A percentile compares a stretch with the other conserved stretches of the same genome.
phyloP scores from a whole-genome alignment of 1,139 yeast species.

The Debaryomyces psychrophilus region DNA sequence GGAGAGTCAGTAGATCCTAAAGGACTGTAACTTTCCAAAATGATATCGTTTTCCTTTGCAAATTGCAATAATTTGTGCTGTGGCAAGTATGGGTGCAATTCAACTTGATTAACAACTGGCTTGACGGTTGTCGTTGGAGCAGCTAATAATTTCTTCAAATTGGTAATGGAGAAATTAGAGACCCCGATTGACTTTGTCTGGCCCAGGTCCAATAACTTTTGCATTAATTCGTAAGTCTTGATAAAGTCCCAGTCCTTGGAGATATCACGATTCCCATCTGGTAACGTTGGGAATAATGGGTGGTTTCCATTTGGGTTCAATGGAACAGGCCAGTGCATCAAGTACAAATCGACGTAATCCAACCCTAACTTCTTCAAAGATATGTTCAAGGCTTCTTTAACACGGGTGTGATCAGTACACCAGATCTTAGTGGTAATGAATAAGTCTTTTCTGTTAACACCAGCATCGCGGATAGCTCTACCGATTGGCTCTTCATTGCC shows the following conservation, averaged over 20 bases:
- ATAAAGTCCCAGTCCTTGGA: conserved; percentile 51
- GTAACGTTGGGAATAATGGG: conserved; percentile 36
- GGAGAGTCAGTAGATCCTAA: conserved; percentile 74
- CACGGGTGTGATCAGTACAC: conserved; percentile 62
- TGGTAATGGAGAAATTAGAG: conserved; percentile 64
- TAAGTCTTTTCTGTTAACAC: conserved; percentile 64
- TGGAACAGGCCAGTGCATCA: conserved; percentile 83
- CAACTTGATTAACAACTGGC: conserved; percentile 78
- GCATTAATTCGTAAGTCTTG: conserved; percentile 69
- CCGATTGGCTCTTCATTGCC: conserved; percentile 69
- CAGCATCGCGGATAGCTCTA: conserved; percentile 58
- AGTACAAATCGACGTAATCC: conserved; percentile 77
- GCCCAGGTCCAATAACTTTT: conserved; percentile 55
- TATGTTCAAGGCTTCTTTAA: conserved; percentile 55
- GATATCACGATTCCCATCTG: conserved; percentile 32
- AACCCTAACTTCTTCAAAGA: conserved; percentile 65
- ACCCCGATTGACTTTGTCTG: conserved; percentile 74
- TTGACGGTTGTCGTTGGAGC: conserved; percentile 53
- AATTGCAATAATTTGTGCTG: conserved; percentile 64
- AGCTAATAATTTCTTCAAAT: conserved; percentile 52
- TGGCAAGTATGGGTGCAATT: conserved; percentile 74
- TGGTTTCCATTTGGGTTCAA: conserved; percentile 40
- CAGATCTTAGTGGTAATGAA: conserved; percentile 79
- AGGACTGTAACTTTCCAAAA: conserved; percentile 78
- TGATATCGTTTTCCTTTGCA: conserved; percentile 56